Evolutionary conservation across 1,139 yeast genomes (phyloP), one percentile per base, ranked within the genome.

Genomic region (Saccharomyces uvarum): DNA sequence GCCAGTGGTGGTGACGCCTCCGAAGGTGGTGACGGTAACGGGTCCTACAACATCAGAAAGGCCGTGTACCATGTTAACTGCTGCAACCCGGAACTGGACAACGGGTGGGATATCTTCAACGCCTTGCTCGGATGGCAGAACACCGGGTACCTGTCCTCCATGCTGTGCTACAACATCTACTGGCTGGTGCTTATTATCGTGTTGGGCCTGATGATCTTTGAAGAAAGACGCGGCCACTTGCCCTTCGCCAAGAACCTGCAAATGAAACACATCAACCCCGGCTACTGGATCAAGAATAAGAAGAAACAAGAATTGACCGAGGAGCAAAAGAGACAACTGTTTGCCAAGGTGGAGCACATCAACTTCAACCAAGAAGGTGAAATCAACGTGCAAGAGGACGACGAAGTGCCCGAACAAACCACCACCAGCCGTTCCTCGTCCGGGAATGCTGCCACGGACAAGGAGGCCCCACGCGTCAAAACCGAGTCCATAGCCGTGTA

Each of bases 11-110:
- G 89, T 73, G 97, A 89, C 73, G 95, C 95, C 44, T 77, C 93
- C 47, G 97, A 90, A 74, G 75, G 77, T 63, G 97, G 97, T 62
- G 81, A 88, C 52, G 97, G 97, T 62, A 91, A 95, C 51, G 97
- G 97, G 67, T 84, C 96, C 47, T 90, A 90, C 71, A 85, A 90
- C 70, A 81, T 89, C 62, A 66, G 76, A 55, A 78, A 80, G 65
- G 74, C 88, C 7, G 96, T 90, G 16, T 90, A 96, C 89, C 97
- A 90, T 71, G 91, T 90, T 59, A 89, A 90, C 77, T 90, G 97
- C 74, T 90, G 97, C 75, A 89, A 88, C 73, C 95, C 96, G 41
- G 88, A 84, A 72, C 77, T 77, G 51, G 96, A 89, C 69, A 84
- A 88, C 58, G 95, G 95, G 74, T 90, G 96, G 96, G 95, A 87